Percentiles rank a stretch among this genome's conserved stretches.
phyloP scores from a whole-genome alignment of 192 early-diverging fungal genomes.

The Umbelopsis sp. region DNA sequence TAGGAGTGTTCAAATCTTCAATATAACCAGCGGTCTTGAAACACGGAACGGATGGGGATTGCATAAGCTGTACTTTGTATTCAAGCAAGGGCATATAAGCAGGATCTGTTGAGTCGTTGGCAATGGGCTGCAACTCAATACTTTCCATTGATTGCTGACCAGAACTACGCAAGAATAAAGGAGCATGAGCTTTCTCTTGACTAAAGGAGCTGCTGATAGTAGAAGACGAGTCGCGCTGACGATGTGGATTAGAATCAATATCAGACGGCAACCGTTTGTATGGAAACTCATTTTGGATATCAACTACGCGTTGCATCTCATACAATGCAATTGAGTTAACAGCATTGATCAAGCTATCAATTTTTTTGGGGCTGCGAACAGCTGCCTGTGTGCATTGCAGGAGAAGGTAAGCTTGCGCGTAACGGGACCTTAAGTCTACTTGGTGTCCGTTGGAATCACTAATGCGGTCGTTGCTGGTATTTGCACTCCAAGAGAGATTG shows the following conservation, averaged over 20 bases:
- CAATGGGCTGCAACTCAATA: not conserved
- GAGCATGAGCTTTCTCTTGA: not conserved
- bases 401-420: slow-evolving; percentile 6
- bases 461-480: not conserved
- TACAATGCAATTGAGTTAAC: slow-evolving; percentile 5
- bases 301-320: slow-evolving; percentile 13
- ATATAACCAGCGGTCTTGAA: slow-evolving; percentile 9
- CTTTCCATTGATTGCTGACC: not conserved
- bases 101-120: not conserved
- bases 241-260: not conserved
- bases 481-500: slow-evolving; percentile 15
- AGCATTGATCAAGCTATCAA: slow-evolving; percentile 2
- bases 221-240: not conserved
- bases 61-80: slow-evolving; percentile 16
- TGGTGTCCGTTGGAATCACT: not conserved
- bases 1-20: slow-evolving; percentile 6
- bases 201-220: not conserved
- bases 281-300: slow-evolving; percentile 13
- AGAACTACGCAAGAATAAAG: not conserved
- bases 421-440: not conserved
- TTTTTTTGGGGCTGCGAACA: not conserved
- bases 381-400: slow-evolving; percentile 13
- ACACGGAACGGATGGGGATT: slow-evolving; percentile 8
- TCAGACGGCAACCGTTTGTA: not conserved
- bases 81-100: not conserved